phyloP scores from a whole-genome alignment of 1,139 yeast genomes.

The Sugiyamaella paludigena region DNA sequence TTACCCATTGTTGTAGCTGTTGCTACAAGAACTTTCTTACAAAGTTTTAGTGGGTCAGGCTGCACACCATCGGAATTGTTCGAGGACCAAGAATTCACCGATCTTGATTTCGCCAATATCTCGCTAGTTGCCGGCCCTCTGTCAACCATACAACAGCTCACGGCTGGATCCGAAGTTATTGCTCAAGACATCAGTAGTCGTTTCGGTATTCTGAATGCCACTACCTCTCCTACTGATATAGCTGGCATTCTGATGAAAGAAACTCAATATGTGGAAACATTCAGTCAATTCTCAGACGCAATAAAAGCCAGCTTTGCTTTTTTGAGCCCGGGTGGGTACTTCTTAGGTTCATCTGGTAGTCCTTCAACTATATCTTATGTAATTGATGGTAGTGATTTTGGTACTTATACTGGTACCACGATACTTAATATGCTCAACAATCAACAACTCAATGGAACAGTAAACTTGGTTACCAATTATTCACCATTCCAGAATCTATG shows the following conservation, averaged over 20 bases:
- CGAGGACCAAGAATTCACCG: slow-evolving; percentile 25
- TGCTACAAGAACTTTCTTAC: slow-evolving; percentile 32
- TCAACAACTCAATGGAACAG: slow-evolving; percentile 33
- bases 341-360: slow-evolving; percentile 17
- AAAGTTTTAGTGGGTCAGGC: slow-evolving; percentile 27
- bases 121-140: slow-evolving; percentile 23
- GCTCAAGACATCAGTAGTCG: slow-evolving; percentile 22
- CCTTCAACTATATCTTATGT: slow-evolving; percentile 32
- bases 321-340: slow-evolving; percentile 38
- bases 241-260: slow-evolving; percentile 15
- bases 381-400: slow-evolving; percentile 30
- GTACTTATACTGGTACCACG: slow-evolving; percentile 28
- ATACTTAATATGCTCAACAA: slow-evolving; percentile 35
- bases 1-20: slow-evolving; percentile 36
- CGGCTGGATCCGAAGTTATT: slow-evolving; percentile 24
- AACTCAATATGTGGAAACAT: slow-evolving; percentile 21
- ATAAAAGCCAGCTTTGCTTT: slow-evolving; percentile 26
- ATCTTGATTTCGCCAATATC: slow-evolving; percentile 18
- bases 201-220: slow-evolving; percentile 8
- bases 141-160: slow-evolving; percentile 7
- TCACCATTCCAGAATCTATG: slow-evolving; percentile 38
- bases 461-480: slow-evolving; percentile 32
- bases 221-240: slow-evolving; percentile 14
- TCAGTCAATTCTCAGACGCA: slow-evolving; percentile 22
- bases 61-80: slow-evolving; percentile 26